Percentiles rank a stretch among this genome's conserved stretches.
Evolutionary conservation across 495 filamentous ascomycete species (phyloP).

Genomic region (Cenococcum geophilum): DNA sequence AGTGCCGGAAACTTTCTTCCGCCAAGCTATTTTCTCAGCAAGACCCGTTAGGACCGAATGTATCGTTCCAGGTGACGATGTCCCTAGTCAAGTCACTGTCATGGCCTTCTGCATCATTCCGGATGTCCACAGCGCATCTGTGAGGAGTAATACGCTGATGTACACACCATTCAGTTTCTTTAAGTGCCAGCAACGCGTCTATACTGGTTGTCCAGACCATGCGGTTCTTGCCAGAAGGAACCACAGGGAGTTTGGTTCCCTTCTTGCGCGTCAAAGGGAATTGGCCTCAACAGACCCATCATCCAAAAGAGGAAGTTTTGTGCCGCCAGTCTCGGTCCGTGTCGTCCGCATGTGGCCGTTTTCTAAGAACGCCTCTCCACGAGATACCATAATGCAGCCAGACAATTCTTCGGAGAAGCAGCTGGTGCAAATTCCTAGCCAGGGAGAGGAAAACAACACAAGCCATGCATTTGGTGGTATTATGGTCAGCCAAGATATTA

Average conservation of each 20-base stretch:
- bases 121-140: constrained; percentile 42
- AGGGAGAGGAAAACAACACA: constrained; percentile 48
- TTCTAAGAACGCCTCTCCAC: neutral
- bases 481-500: constrained; percentile 41
- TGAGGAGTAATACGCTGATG: constrained; percentile 40
- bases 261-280: constrained; percentile 15
- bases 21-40: constrained; percentile 46
- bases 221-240: constrained; percentile 48
- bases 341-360: constrained; percentile 5
- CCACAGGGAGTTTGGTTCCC: constrained; percentile 43
- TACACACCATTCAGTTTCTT: constrained; percentile 52
- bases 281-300: neutral
- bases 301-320: neutral
- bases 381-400: constrained; percentile 14
- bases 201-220: constrained; percentile 46
- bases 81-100: constrained; percentile 36
- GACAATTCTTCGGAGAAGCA: constrained; percentile 49
- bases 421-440: constrained; percentile 20
- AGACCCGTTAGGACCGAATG: constrained; percentile 46
- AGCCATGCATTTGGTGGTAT: constrained; percentile 38
- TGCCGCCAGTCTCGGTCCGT: neutral
- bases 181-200: constrained; percentile 51
- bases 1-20: constrained; percentile 46
- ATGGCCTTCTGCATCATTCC: constrained; percentile 53
- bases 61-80: constrained; percentile 18